Evolutionary conservation across 208 protist genomes (phyloP).

Genomic region (Crithidia fasciculata): DNA sequence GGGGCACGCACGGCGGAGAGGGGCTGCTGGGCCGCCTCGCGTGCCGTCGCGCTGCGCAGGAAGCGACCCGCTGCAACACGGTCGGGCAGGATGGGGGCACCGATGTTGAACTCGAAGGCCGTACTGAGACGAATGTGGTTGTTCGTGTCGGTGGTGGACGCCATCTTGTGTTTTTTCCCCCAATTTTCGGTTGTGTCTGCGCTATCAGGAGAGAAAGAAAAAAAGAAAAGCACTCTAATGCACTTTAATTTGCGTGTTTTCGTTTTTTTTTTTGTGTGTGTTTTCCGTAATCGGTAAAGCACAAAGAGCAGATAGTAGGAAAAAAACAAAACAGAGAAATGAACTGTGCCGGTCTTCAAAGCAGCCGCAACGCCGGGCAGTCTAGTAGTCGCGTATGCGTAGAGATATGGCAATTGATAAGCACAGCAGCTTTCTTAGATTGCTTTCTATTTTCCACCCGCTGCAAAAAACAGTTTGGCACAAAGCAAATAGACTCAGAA

Average conservation of each 20-base stretch:
- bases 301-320: background rate
- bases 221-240: too few species aligned
- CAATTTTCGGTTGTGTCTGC: background rate
- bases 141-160: constrained; percentile 3
- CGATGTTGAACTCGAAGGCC: constrained; percentile 69
- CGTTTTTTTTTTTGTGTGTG: background rate
- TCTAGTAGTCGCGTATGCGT: background rate
- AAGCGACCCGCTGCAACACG: constrained; percentile 75
- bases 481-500: too few species aligned
- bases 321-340: background rate
- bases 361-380: too few species aligned
- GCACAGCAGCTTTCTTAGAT: too few species aligned
- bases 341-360: background rate
- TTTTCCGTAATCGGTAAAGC: background rate
- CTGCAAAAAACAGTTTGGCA: too few species aligned
- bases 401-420: background rate
- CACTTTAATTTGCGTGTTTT: too few species aligned
- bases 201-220: background rate
- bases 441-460: too few species aligned
- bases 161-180: constrained; percentile 2
- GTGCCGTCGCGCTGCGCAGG: constrained; percentile 33
- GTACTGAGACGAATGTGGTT: constrained; percentile 54
- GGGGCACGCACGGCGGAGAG: constrained; percentile 32
- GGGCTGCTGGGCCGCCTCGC: constrained; percentile 7
- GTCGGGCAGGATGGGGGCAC: constrained; percentile 52